Evolutionary conservation across 2,329 filamentous ascomycete species (phyloP), one percentile per base, ranked within the genome.

Genomic region (Aspergillus oerlinghausenensis): DNA sequence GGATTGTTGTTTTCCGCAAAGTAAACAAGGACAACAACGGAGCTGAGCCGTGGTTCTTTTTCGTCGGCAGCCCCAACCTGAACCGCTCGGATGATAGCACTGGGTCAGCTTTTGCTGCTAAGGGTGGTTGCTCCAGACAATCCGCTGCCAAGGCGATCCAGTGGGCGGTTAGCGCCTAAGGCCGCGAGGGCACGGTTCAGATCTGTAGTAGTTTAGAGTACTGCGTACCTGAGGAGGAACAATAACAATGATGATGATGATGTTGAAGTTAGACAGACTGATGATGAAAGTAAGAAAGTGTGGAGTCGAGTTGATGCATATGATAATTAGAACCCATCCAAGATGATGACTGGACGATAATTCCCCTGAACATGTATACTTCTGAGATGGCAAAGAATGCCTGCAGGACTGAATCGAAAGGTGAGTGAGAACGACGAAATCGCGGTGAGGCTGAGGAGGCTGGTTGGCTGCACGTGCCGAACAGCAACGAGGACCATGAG

Each of bases 11-110:
- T 66, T 65, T 64, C 58, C 32, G 59, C 50, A 50, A 40, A 58
- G 65, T 69, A 70, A 70, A 69, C 66, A 70, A 68, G 51, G 55
- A 21, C 42, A 45, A 26, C 43, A 17, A 49, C 58, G 57, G 61
- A 70, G 65, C 66, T 69, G 68, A 70, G 66, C 66, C 66, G 66
- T 70, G 67, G 68, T 66, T 67, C 66, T 66, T 62, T 60, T 51
- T 42, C 54, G 50, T 43, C 54, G 59, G 56, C 51, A 65, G 50
- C 56, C 60, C 55, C 55, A 56, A 49, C 56, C 50, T 59, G 43
- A 47, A 47, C 43, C 43, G 21, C 43, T 47, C 21, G 23, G 43
- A 26, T 47, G 43, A 47, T 47, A 47, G 43, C 21, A n/a, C 42
- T 45, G 42, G 42, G 42, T 45, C 42, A 17, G 42, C 17, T 38